Evolutionary conservation across 2,329 filamentous ascomycete species (phyloP), one percentile per base, ranked within the genome.

Genomic region (Ascocoryne sarcoides): DNA sequence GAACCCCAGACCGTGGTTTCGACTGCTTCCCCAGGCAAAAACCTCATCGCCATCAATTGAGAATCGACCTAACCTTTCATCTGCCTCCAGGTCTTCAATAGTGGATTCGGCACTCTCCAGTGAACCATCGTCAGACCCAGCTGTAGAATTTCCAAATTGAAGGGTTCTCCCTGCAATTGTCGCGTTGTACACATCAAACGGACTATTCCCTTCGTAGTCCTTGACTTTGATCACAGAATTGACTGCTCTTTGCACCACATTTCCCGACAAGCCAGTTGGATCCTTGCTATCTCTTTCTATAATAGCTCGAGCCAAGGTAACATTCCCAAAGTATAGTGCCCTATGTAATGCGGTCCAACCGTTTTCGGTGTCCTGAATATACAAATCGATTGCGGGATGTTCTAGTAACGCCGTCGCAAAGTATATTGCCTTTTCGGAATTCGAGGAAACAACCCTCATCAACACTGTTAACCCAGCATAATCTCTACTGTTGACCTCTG

Each of bases 291-390:
- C 90, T 50, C 82, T 82, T 37, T 82, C 77, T 48, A 98, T 69
- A 21, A 98, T 77, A 15, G 86, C 69, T 34, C 87, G 79, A 2
- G 92, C 92, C 50, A 94, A 82, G 5, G 84, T 80, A 37, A 92
- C 78, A 56, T 95, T 95, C 34, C 90, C 90, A 52, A 81, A 79
- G 59, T 95, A 96, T 31, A 96, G 70, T 5, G 89, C 86, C 53
- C 92, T 77, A 59, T 98, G 92, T 29, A 98, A 70, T 28, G 89
- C 82, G 45, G 94, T 98, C 92, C 92, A 98, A 32, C 89, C 90
- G 62, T 84, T 96, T 62, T 98, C 92, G 5, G 71, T 68, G 61
- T 98, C 92, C 59, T 94, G 89, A 2, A 74, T 69, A 55, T 95
- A 92, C 7, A 96, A 67, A 62, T 98, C 92, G 50, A 88, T 75